phyloP scores from a whole-genome alignment of 371 early-diverging fungal genomes.

The Lichtheimia ramosa region DNA sequence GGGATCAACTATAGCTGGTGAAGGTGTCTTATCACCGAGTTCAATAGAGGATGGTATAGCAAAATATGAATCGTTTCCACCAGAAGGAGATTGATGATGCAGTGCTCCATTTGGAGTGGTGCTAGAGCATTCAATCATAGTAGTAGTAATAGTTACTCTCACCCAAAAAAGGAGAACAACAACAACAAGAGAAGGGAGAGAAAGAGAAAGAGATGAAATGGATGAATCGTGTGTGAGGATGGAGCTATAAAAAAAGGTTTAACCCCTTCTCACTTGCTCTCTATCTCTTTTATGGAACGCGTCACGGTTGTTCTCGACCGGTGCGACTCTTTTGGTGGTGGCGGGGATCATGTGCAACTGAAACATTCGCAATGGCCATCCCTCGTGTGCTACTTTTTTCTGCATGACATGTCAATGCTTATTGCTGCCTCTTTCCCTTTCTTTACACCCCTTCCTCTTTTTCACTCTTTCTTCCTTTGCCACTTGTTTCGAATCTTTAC shows the following conservation, averaged over 20 bases:
- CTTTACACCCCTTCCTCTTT: no score
- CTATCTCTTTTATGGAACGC: not conserved
- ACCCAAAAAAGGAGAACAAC: conserved; percentile 1
- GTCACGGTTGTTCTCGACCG: conserved; percentile 9
- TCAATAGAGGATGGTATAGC: not conserved
- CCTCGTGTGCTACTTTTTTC: no score
- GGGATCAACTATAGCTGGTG: not conserved
- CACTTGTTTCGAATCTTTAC: no score
- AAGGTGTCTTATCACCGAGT: not conserved
- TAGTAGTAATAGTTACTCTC: not conserved
- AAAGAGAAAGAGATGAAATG: not conserved
- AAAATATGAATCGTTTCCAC: conserved; percentile 9
- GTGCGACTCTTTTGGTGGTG: not conserved
- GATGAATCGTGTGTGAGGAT: not conserved
- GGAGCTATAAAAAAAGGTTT: not conserved
- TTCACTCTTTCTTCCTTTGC: no score
- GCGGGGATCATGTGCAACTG: not conserved
- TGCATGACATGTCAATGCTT: no score
- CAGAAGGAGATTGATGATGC: not conserved
- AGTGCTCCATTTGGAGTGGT: conserved; percentile 11
- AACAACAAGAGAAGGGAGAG: not conserved
- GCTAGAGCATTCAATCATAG: conserved; percentile 20
- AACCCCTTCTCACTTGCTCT: no score
- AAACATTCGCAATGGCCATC: not conserved
- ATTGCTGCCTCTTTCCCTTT: no score